Percentiles rank a stretch among this genome's conserved stretches.
Conservation (phyloP, 2,329 filamentous ascomycete genomes). For the Coleophoma cylindrospora region DNA sequence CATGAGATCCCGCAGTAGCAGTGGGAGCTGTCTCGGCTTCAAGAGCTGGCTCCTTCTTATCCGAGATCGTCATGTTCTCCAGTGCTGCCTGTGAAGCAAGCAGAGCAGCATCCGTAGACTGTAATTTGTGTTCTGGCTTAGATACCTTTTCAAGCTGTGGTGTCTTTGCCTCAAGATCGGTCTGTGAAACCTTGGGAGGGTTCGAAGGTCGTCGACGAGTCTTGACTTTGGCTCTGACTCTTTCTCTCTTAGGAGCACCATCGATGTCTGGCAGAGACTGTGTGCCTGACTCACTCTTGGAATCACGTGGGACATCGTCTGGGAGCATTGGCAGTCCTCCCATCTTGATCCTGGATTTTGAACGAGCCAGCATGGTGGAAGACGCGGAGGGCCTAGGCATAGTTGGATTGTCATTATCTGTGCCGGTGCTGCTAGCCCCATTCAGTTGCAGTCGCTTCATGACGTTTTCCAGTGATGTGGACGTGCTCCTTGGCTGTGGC, state of each 20-base stretch:
- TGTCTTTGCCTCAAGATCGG: slow-evolving; percentile 3
- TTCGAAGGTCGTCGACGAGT: slow-evolving; percentile 19
- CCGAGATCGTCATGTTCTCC: neutral
- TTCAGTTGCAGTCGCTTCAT: neutral
- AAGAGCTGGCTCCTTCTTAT: too few species aligned
- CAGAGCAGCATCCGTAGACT: slow-evolving; percentile 9
- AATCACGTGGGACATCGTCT: slow-evolving; percentile 9
- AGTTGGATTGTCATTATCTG: too few species aligned
- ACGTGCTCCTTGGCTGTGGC: slow-evolving; percentile 1
- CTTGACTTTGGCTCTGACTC: slow-evolving; percentile 23
- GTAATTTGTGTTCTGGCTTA: slow-evolving; percentile 4
- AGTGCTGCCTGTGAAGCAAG: slow-evolving; percentile 6
- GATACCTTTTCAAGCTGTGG: neutral
- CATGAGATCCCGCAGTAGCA: too few species aligned
- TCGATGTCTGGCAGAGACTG: slow-evolving; percentile 2
- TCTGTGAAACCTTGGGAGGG: slow-evolving; percentile 4
- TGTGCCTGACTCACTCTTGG: slow-evolving; percentile 11
- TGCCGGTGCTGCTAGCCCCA: neutral
- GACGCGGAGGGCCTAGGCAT: too few species aligned
- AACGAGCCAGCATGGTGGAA: too few species aligned
- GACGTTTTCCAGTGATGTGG: neutral
- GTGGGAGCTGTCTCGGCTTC: too few species aligned
- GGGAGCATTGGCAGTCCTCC: neutral
- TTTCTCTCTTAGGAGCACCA: slow-evolving; percentile 17
- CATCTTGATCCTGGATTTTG: too few species aligned